These are phyloP conservation scores for Crataegus laevigata DNA, from an alignment of 306 rosid genomes.

Conservation along the genomic window DNA sequence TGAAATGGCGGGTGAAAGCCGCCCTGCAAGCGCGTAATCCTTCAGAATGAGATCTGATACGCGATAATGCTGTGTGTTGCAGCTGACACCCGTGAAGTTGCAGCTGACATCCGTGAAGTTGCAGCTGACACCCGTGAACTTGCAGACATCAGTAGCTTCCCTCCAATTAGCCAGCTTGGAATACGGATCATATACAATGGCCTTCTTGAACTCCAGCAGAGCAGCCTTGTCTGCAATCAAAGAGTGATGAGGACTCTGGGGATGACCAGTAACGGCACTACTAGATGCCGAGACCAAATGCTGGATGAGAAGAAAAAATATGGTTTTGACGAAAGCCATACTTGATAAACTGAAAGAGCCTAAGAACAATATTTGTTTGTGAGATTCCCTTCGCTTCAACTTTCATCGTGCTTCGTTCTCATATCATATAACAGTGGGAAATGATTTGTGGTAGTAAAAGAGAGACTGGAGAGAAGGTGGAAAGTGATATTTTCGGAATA, in stretches of 20 bases:
- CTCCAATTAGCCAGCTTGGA: conserved; percentile 50
- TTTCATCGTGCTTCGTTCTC: conserved; percentile 8
- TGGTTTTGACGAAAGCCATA: conserved; percentile 32
- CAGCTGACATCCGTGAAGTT: no score
- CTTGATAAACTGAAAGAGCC: neutral
- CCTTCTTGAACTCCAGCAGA: conserved; percentile 41
- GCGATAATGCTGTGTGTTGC: conserved; percentile 35
- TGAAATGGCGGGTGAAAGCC: conserved; percentile 48
- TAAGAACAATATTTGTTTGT: neutral
- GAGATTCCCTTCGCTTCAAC: neutral
- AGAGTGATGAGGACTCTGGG: conserved; percentile 29
- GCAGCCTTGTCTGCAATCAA: conserved; percentile 42
- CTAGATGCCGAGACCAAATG: conserved; percentile 22
- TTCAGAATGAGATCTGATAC: conserved; percentile 27
- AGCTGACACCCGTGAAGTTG: neutral
- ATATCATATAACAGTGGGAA: no score
- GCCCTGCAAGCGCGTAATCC: conserved; percentile 34
- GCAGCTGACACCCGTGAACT: conserved; percentile 38
- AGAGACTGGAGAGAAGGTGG: no score
- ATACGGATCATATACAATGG: conserved; percentile 36
- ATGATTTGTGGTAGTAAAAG: no score
- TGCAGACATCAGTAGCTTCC: conserved; percentile 40
- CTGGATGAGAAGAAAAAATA: conserved; percentile 37
- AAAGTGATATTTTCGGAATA: no score
- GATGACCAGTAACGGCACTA: conserved; percentile 14